phyloP scores from a whole-genome alignment of 306 rosid genomes.

The Prunus mira region DNA sequence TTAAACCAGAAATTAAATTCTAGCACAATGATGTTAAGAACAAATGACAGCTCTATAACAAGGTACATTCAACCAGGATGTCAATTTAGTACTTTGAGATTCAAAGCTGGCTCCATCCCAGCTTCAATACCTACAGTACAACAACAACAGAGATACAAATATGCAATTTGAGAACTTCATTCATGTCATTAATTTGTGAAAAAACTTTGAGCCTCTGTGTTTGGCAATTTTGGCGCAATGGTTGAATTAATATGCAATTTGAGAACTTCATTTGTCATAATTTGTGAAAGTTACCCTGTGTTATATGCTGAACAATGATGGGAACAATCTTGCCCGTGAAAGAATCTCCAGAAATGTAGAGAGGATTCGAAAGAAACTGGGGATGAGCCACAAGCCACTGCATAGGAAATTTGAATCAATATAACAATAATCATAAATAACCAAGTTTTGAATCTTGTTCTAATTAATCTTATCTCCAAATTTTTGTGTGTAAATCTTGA shows the following conservation, averaged over 20 bases:
- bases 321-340: constrained; percentile 10
- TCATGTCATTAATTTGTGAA: no score
- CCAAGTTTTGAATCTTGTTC: no score
- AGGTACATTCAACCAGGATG: neutral
- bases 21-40: no score
- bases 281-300: neutral
- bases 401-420: neutral
- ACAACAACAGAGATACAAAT: no score
- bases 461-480: neutral
- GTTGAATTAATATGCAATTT: no score
- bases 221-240: no score
- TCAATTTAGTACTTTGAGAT: constrained; percentile 1
- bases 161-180: no score
- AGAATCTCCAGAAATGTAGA: constrained; percentile 17
- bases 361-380: constrained; percentile 13
- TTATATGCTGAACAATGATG: neutral
- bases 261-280: no score
- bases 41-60: neutral
- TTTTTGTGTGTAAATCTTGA: neutral
- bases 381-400: constrained; percentile 13
- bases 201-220: no score
- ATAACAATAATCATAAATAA: no score
- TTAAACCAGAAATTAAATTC: neutral
- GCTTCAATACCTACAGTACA: constrained; percentile 8
- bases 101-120: constrained; percentile 9